These are phyloP conservation scores for Fusarium illudens DNA, from an alignment of 2,329 filamentous ascomycete genomes.

Conservation along the genomic window DNA sequence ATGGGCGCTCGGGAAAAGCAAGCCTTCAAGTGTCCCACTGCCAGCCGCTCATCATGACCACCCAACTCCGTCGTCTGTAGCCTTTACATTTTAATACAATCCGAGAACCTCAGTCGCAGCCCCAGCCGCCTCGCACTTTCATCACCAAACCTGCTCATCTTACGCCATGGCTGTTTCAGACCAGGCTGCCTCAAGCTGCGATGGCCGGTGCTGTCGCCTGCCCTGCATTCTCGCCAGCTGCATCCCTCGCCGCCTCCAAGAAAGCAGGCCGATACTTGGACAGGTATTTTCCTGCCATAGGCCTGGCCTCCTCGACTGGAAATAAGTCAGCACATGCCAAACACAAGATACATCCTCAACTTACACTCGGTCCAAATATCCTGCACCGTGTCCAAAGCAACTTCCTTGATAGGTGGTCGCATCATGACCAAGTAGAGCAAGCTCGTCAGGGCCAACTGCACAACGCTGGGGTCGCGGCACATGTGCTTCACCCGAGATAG, in stretches of 20 bases:
- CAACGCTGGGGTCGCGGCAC: slow-evolving; percentile 72
- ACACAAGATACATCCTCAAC: slow-evolving; percentile 41
- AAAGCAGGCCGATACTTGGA: slow-evolving; percentile 68
- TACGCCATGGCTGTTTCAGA: neutral
- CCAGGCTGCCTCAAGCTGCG: slow-evolving; percentile 38
- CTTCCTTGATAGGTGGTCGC: slow-evolving; percentile 69
- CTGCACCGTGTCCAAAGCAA: slow-evolving; percentile 71
- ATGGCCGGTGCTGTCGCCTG: slow-evolving; percentile 42
- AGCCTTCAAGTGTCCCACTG: slow-evolving; percentile 1
- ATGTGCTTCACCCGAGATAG: slow-evolving; percentile 75
- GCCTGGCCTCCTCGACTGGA: slow-evolving; percentile 68
- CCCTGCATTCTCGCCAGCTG: slow-evolving; percentile 31
- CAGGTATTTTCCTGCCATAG: slow-evolving; percentile 70
- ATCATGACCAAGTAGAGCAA: slow-evolving; percentile 74
- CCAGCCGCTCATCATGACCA: slow-evolving; percentile 4
- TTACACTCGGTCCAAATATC: slow-evolving; percentile 73
- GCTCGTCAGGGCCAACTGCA: slow-evolving; percentile 70
- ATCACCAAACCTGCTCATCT: neutral
- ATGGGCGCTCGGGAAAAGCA: neutral
- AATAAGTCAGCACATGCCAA: slow-evolving; percentile 25
- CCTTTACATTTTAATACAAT: slow-evolving; percentile 17
- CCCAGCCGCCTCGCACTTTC: neutral
- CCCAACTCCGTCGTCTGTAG: slow-evolving; percentile 9
- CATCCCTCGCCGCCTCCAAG: slow-evolving; percentile 45
- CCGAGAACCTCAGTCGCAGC: neutral